These are phyloP conservation scores for Xylaria polymorpha DNA, from an alignment of 2,329 filamentous ascomycete genomes.

Conservation along the genomic window DNA sequence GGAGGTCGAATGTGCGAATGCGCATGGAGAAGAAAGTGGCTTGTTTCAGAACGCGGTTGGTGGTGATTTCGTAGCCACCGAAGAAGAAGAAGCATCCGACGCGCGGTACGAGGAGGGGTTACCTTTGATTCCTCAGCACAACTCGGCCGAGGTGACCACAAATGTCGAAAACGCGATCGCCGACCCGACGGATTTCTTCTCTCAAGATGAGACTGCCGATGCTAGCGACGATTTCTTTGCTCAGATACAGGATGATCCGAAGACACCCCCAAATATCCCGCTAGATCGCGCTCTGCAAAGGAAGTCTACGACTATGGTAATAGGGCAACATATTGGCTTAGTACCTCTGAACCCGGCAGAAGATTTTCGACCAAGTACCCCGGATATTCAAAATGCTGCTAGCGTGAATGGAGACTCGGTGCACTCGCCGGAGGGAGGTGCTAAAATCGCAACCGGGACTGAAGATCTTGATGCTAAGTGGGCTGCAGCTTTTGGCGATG, in stretches of 20 bases:
- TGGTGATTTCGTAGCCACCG: conserved; percentile 55
- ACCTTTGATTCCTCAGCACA: conserved; percentile 65
- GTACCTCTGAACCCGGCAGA: conserved; percentile 45
- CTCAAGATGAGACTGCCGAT: conserved; percentile 56
- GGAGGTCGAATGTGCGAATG: conserved; percentile 48
- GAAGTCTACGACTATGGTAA: conserved; percentile 76
- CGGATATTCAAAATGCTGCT: conserved; percentile 28
- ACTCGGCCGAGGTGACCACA: conserved; percentile 44
- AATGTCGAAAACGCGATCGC: conserved; percentile 45
- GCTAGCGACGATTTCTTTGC: conserved; percentile 73
- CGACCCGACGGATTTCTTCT: conserved; percentile 53
- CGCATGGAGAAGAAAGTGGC: conserved; percentile 40
- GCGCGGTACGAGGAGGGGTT: conserved; percentile 77
- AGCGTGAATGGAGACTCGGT: conserved; percentile 43
- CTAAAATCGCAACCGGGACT: conserved; percentile 40
- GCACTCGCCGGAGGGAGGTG: conserved; percentile 40
- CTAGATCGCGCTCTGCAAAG: conserved; percentile 62
- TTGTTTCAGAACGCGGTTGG: conserved; percentile 55
- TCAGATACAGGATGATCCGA: conserved; percentile 56
- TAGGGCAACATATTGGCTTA: conserved; percentile 55
- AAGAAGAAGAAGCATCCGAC: conserved; percentile 61
- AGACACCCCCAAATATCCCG: conserved; percentile 42
- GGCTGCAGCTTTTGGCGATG: conserved; percentile 82
- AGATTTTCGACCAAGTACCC: conserved; percentile 32
- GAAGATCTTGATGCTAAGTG: conserved; percentile 81